Conservation (phyloP, 2,329 filamentous ascomycete species). For the Cordyceps cateniannulata region DNA sequence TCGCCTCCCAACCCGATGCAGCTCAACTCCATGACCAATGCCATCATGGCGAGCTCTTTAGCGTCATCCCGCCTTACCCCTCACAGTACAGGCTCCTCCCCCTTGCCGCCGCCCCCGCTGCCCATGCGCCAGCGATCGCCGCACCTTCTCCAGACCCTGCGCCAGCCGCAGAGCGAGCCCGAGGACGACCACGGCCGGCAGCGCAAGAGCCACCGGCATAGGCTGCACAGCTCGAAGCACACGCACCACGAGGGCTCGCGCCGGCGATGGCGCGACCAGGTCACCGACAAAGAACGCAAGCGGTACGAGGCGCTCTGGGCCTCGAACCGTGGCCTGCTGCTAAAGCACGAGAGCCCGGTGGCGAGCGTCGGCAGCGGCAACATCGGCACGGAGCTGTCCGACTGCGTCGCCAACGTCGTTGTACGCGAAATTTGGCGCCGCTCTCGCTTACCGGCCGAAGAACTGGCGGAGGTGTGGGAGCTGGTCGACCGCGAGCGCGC, state of each 20-base stretch:
- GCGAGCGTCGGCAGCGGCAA: conserved; percentile 16
- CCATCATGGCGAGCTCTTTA: conserved; percentile 68
- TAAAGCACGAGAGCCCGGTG: conserved; percentile 21
- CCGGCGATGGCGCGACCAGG: conserved; percentile 68
- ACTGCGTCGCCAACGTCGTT: conserved; percentile 60
- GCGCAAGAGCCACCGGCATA: conserved; percentile 45
- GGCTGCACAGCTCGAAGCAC: conserved; percentile 53
- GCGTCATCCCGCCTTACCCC: conserved; percentile 53
- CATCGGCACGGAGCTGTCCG: conserved; percentile 25
- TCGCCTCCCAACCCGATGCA: conserved; percentile 36
- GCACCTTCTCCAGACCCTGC: conserved; percentile 60
- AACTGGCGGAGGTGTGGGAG: conserved; percentile 71
- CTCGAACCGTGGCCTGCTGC: conserved; percentile 61
- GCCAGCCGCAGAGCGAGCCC: conserved; percentile 43
- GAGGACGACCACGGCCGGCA: conserved; percentile 50
- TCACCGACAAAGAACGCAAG: conserved; percentile 67
- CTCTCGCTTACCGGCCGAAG: conserved; percentile 59
- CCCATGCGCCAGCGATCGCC: conserved; percentile 40
- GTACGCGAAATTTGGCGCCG: conserved; percentile 70
- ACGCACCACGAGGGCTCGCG: conserved; percentile 70
- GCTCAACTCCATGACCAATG: conserved; percentile 61
- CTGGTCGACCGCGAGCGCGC: conserved; percentile 55
- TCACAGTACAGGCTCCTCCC: conserved; percentile 32
- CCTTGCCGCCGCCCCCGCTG: conserved; percentile 28
- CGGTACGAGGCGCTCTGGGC: conserved; percentile 83